A percentile compares a stretch with the other conserved stretches of the same genome.
phyloP scores from a whole-genome alignment of 805 yeast species.

The Jamesozyma lodderae region DNA sequence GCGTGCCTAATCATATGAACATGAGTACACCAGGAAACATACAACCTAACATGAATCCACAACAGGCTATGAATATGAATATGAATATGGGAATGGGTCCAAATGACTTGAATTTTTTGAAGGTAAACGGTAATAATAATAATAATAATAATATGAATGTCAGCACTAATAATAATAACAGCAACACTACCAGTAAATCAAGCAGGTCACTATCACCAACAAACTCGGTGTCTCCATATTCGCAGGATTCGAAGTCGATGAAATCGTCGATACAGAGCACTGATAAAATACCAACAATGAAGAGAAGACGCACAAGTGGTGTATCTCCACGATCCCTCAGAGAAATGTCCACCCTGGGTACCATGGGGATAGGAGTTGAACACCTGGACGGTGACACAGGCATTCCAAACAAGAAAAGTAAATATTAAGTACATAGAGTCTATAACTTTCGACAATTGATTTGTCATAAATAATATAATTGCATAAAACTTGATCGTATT shows the following conservation, averaged over 20 bases:
- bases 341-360: no score
- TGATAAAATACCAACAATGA: slow-evolving; percentile 3
- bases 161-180: no score
- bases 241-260: neutral
- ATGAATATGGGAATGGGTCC: no score
- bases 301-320: slow-evolving; percentile 12
- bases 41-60: neutral
- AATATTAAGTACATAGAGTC: no score
- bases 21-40: slow-evolving; percentile 1
- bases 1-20: neutral
- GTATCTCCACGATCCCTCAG: slow-evolving; percentile 10
- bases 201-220: neutral
- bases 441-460: no score
- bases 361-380: no score
- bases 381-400: no score
- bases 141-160: neutral
- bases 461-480: no score
- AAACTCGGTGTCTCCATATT: neutral
- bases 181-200: neutral
- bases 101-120: neutral
- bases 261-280: neutral
- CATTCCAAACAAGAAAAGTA: no score
- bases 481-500: no score
- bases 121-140: neutral
- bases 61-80: no score